A percentile compares a stretch with the other conserved stretches of the same genome.
These are phyloP conservation scores for Mikania micrantha DNA, from an alignment of 129 eudicot genomes.

Conservation along the genomic window DNA sequence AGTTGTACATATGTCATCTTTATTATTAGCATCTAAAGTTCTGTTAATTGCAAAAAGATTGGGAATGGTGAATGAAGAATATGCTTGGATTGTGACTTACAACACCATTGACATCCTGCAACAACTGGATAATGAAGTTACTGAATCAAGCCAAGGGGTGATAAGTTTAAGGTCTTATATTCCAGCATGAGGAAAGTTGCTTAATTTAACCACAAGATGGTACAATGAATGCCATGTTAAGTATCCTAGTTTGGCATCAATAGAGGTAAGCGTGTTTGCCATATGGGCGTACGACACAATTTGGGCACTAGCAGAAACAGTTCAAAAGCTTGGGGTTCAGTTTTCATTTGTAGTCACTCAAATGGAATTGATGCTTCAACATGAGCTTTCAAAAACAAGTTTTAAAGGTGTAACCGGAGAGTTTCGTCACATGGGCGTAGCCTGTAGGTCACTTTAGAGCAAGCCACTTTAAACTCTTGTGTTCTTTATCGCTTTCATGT, in stretches of 20 bases:
- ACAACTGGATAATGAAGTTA: slow-evolving; percentile 13
- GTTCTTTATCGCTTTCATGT: too few relatives aligned
- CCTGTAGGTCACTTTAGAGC: too few relatives aligned
- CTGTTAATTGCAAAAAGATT: slow-evolving; percentile 18
- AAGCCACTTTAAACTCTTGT: too few relatives aligned
- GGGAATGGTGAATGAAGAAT: slow-evolving; percentile 42
- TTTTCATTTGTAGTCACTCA: slow-evolving; percentile 12
- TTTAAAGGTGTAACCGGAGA: slow-evolving; percentile 40
- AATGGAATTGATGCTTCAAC: slow-evolving; percentile 11
- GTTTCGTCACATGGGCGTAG: too few relatives aligned
- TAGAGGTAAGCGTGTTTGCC: slow-evolving; percentile 21
- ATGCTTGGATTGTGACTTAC: slow-evolving; percentile 50
- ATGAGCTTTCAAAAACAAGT: slow-evolving; percentile 20
- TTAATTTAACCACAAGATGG: slow-evolving; percentile 31
- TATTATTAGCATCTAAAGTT: slow-evolving; percentile 30
- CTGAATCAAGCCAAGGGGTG: slow-evolving; percentile 35
- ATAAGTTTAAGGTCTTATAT: slow-evolving; percentile 39
- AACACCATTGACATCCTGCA: slow-evolving; percentile 23
- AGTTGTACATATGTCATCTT: slow-evolving; percentile 32
- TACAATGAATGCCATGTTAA: slow-evolving; percentile 3
- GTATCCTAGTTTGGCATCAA: slow-evolving; percentile 5
- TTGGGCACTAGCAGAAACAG: slow-evolving; percentile 40
- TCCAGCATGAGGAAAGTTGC: slow-evolving; percentile 27
- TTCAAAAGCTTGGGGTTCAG: slow-evolving; percentile 17
- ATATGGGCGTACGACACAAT: slow-evolving; percentile 55